Evolutionary conservation across 2,329 filamentous ascomycete species (phyloP).

Genomic region (Sporothrix globosa): DNA sequence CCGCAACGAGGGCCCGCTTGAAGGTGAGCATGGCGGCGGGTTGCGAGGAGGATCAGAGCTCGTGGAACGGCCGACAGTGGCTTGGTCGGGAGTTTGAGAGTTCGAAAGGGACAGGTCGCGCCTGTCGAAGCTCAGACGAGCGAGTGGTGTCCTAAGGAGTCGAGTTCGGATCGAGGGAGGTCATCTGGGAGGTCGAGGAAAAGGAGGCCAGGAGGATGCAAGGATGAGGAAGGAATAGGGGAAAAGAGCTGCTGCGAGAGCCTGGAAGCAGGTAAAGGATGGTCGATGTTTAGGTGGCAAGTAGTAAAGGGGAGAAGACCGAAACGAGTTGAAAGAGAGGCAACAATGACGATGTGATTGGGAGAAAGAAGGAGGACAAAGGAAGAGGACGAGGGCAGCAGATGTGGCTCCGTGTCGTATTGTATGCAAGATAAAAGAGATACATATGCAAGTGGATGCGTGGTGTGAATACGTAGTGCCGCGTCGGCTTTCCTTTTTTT

Average conservation of each 20-base stretch:
- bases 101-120: slow-evolving; percentile 10
- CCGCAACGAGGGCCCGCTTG: slow-evolving; percentile 72
- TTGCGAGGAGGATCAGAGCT: not conserved
- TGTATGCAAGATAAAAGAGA: slow-evolving; percentile 14
- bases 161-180: slow-evolving; percentile 1
- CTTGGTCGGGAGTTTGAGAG: not conserved
- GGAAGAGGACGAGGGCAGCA: not conserved
- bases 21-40: slow-evolving; percentile 71
- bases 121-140: not conserved
- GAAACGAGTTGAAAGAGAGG: not conserved
- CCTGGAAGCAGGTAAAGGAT: not conserved
- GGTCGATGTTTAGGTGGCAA: too few relatives aligned
- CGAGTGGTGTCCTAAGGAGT: not conserved
- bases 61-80: not conserved
- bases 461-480: slow-evolving; percentile 15
- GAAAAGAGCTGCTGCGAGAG: not conserved
- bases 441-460: slow-evolving; percentile 15
- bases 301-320: not conserved
- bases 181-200: slow-evolving; percentile 11
- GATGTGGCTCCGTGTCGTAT: not conserved
- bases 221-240: not conserved
- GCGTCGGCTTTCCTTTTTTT: slow-evolving; percentile 6
- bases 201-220: not conserved
- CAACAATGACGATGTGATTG: not conserved
- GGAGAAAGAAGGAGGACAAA: slow-evolving; percentile 6